Evolutionary conservation across 345 rosid species (phyloP).

Genomic region (Aethionema arabicum): DNA sequence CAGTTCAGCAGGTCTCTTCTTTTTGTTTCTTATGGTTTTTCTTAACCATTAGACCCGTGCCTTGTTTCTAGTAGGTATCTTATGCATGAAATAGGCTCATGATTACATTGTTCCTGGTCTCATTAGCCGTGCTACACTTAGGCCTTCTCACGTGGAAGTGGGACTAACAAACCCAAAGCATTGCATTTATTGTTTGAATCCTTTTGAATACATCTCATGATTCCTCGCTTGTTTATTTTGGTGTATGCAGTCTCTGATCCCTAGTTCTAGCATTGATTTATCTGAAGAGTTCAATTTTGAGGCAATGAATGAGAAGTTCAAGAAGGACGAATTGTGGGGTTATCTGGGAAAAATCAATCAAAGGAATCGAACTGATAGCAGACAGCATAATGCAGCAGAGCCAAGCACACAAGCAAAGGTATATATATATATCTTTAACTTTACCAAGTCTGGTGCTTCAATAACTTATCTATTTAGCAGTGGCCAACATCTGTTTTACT

Average conservation of each 20-base stretch:
- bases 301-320: conserved; percentile 74
- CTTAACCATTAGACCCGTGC: conserved; percentile 4
- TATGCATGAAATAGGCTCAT: neutral
- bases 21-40: conserved; percentile 1
- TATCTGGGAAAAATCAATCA: conserved; percentile 48
- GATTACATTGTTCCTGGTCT: conserved; percentile 6
- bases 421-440: conserved; percentile 11
- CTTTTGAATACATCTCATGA: neutral
- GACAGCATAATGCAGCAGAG: conserved; percentile 45
- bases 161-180: conserved; percentile 6
- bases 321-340: conserved; percentile 69
- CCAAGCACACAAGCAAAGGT: conserved; percentile 26
- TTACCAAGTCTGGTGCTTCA: neutral
- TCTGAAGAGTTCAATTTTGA: conserved; percentile 71
- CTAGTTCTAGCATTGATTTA: conserved; percentile 33
- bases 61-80: conserved; percentile 7
- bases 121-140: conserved; percentile 5
- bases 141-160: conserved; percentile 2
- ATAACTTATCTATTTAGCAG: neutral
- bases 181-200: neutral
- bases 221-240: conserved; percentile 6
- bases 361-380: conserved; percentile 40
- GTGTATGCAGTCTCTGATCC: conserved; percentile 39
- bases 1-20: conserved; percentile 31
- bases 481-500: conserved; percentile 5